Evolutionary conservation across 2,329 filamentous ascomycete genomes (phyloP).

Genomic region (Exophiala sideris): DNA sequence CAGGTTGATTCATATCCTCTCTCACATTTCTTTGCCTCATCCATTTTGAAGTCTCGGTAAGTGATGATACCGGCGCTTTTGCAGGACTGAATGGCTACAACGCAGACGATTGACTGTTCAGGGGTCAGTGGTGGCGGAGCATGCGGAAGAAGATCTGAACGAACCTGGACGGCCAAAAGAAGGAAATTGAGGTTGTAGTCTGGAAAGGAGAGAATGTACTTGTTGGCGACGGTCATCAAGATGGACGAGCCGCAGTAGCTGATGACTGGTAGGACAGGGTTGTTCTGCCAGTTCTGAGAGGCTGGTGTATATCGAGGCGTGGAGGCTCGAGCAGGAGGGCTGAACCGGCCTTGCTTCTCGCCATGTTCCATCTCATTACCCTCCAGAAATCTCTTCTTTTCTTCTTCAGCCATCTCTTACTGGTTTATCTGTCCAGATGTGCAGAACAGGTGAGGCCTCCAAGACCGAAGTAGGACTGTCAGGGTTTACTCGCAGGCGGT

Average conservation of each 20-base stretch:
- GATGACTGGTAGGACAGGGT: slow-evolving; percentile 74
- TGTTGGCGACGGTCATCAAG: slow-evolving; percentile 99
- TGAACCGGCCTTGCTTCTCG: slow-evolving; percentile 54
- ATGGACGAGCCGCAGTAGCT: slow-evolving; percentile 96
- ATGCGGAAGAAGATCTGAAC: slow-evolving; percentile 30
- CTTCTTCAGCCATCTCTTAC: slow-evolving; percentile 74
- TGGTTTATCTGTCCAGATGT: background rate
- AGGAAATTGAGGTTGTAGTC: slow-evolving; percentile 97
- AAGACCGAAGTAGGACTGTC: background rate
- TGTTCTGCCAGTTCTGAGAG: slow-evolving; percentile 62
- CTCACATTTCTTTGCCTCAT: slow-evolving; percentile 90
- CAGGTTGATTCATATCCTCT: slow-evolving; percentile 12
- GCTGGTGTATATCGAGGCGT: slow-evolving; percentile 36
- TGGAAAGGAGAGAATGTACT: slow-evolving; percentile 89
- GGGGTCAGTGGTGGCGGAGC: slow-evolving; percentile 9
- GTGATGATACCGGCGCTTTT: slow-evolving; percentile 79
- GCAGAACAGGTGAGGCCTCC: background rate
- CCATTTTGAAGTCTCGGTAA: slow-evolving; percentile 77
- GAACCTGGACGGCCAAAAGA: slow-evolving; percentile 86
- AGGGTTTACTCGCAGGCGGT: background rate
- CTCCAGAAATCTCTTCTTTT: slow-evolving; percentile 62
- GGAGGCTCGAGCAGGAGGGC: slow-evolving; percentile 37
- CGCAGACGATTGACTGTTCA: slow-evolving; percentile 78
- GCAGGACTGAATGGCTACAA: slow-evolving; percentile 75
- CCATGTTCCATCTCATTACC: slow-evolving; percentile 71